Conservation (phyloP, 2,329 filamentous ascomycete genomes). For the Orbilia blumenaviensis region DNA sequence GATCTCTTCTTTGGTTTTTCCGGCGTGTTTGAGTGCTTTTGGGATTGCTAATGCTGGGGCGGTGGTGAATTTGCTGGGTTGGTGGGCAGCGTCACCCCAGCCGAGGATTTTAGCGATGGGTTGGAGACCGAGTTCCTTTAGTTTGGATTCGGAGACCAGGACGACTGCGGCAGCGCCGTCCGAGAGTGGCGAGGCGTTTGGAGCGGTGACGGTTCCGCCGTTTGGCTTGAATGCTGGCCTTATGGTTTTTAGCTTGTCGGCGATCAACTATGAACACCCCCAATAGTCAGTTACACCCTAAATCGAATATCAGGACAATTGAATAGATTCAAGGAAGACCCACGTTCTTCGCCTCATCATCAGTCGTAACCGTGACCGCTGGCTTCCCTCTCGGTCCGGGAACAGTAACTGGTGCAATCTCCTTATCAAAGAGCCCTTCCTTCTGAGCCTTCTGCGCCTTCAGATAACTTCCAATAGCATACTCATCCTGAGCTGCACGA, state of each 20-base stretch:
- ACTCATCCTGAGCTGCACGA: constrained; percentile 89
- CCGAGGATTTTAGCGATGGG: constrained; percentile 96
- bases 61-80: constrained; percentile 94
- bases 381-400: constrained; percentile 91
- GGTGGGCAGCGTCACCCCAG: constrained; percentile 92
- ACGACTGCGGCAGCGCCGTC: constrained; percentile 93
- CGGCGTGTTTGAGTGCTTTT: constrained; percentile 95
- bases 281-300: constrained; percentile 43
- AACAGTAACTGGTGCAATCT: constrained; percentile 91
- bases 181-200: constrained; percentile 95
- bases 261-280: constrained; percentile 68
- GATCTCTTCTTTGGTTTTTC: constrained; percentile 77
- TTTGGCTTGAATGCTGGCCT: constrained; percentile 83
- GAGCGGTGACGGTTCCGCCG: constrained; percentile 88
- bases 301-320: no score
- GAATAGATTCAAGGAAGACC: constrained; percentile 57
- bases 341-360: constrained; percentile 95
- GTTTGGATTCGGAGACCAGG: constrained; percentile 90
- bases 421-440: constrained; percentile 79
- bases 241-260: constrained; percentile 83
- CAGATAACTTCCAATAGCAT: constrained; percentile 94
- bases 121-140: constrained; percentile 89
- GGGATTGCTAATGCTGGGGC: constrained; percentile 92
- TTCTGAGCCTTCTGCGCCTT: constrained; percentile 88
- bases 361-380: constrained; percentile 77